Percentiles rank a stretch among this genome's conserved stretches.
Evolutionary conservation across 768 basidiomycete species (phyloP).

Genomic region (Infundibulicybe gibba): DNA sequence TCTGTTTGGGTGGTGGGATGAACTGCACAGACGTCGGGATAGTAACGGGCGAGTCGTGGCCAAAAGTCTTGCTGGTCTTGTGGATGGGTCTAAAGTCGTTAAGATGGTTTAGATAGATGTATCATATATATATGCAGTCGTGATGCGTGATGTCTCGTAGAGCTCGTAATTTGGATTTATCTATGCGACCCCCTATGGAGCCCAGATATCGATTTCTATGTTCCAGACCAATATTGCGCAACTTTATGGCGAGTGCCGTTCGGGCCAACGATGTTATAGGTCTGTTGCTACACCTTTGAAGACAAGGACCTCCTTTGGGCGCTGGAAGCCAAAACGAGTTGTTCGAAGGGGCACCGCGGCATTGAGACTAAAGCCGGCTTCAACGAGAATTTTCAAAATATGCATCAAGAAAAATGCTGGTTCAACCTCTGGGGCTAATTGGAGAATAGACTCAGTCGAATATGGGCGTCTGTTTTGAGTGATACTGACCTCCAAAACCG

Average conservation of each 20-base stretch:
- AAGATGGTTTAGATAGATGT: conserved; percentile 22
- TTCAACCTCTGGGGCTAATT: conserved; percentile 39
- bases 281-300: conserved; percentile 42
- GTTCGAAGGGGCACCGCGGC: conserved; percentile 60
- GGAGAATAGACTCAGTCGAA: conserved; percentile 1
- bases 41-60: conserved; percentile 57
- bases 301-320: conserved; percentile 59
- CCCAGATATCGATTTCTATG: no score
- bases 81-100: conserved; percentile 71
- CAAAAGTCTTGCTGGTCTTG: conserved; percentile 59
- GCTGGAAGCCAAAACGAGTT: conserved; percentile 37
- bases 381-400: conserved; percentile 54
- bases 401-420: conserved; percentile 58
- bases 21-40: conserved; percentile 62
- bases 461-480: not conserved
- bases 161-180: no score
- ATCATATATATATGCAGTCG: no score
- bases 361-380: conserved; percentile 58
- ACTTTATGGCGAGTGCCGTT: no score
- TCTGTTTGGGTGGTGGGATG: conserved; percentile 98
- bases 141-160: no score
- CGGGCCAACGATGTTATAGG: no score
- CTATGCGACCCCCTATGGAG: no score
- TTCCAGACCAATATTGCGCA: no score
- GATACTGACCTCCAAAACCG: conserved; percentile 25